A percentile compares a stretch with the other conserved stretches of the same genome.
These are phyloP conservation scores for Discostella stelligeroides DNA, from an alignment of 108 stramenopile genomes.

Conservation along the genomic window DNA sequence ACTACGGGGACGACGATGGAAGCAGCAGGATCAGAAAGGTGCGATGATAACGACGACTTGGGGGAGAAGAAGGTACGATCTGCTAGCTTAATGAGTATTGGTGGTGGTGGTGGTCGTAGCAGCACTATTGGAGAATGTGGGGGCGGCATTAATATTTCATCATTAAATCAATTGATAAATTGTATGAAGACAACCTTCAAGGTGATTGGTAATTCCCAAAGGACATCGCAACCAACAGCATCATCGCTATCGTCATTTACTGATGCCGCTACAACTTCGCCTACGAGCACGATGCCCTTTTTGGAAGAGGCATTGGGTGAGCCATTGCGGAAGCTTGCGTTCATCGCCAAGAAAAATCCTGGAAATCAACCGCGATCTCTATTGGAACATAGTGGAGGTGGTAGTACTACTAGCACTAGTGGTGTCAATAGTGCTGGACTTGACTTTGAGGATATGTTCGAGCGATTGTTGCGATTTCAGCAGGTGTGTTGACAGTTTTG, in stretches of 20 bases:
- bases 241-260: neutral
- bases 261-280: no score
- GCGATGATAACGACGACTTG: no score
- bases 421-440: slow-evolving; percentile 6
- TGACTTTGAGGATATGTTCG: slow-evolving; percentile 27
- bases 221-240: neutral
- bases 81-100: no score
- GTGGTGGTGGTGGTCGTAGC: neutral
- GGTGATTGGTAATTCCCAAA: neutral
- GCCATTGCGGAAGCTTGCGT: slow-evolving; percentile 9
- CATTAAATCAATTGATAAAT: neutral
- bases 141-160: neutral
- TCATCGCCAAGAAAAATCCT: neutral
- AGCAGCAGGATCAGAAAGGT: no score
- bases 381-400: neutral
- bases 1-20: no score
- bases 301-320: slow-evolving; percentile 15
- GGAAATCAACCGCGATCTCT: no score
- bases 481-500: slow-evolving; percentile 2
- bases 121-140: no score
- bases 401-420: no score
- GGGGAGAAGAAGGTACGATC: no score
- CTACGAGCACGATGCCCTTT: slow-evolving; percentile 1
- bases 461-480: slow-evolving; percentile 6
- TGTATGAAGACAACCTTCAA: neutral